phyloP scores from a whole-genome alignment of 2,329 filamentous ascomycete species.

The Curvularia eragrostidis region DNA sequence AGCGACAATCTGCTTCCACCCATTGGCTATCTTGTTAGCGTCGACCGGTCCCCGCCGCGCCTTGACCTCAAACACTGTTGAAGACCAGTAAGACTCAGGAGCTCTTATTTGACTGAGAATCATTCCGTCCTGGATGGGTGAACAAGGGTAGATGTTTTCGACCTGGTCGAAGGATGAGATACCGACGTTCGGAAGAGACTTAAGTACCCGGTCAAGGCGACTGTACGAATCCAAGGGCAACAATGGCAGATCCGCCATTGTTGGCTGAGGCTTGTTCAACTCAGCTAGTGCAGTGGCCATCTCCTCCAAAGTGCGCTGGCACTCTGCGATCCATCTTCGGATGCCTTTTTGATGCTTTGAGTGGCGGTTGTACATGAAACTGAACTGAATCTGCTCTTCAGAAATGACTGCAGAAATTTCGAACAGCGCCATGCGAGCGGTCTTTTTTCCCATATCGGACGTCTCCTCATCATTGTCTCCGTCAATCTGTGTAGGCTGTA shows the following conservation, averaged over 20 bases:
- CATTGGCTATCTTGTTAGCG: conserved; percentile 26
- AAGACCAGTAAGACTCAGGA: conserved; percentile 41
- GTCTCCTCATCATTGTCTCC: conserved; percentile 37
- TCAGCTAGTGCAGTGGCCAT: conserved; percentile 33
- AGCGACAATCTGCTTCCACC: conserved; percentile 44
- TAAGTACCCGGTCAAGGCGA: conserved; percentile 38
- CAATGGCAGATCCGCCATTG: conserved; percentile 43
- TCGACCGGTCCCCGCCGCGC: conserved; percentile 32
- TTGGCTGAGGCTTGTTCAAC: conserved; percentile 36
- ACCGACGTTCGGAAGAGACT: conserved; percentile 32
- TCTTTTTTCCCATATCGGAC: conserved; percentile 38
- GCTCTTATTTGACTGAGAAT: conserved; percentile 44
- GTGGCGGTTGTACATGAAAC: conserved; percentile 44
- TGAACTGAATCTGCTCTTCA: conserved; percentile 35
- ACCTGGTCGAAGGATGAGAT: conserved; percentile 33
- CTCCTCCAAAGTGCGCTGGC: conserved; percentile 41
- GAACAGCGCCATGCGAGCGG: conserved; percentile 39
- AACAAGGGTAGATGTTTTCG: conserved; percentile 45
- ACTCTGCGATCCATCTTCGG: conserved; percentile 44
- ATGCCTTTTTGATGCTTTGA: conserved; percentile 46
- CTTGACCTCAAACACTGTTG: conserved; percentile 39
- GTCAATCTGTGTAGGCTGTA: conserved; percentile 43
- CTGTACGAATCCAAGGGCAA: conserved; percentile 42
- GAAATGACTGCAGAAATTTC: conserved; percentile 40
- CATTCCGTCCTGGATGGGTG: conserved; percentile 44